Conservation (phyloP, 306 rosid species). For the Dryas drummondii region DNA sequence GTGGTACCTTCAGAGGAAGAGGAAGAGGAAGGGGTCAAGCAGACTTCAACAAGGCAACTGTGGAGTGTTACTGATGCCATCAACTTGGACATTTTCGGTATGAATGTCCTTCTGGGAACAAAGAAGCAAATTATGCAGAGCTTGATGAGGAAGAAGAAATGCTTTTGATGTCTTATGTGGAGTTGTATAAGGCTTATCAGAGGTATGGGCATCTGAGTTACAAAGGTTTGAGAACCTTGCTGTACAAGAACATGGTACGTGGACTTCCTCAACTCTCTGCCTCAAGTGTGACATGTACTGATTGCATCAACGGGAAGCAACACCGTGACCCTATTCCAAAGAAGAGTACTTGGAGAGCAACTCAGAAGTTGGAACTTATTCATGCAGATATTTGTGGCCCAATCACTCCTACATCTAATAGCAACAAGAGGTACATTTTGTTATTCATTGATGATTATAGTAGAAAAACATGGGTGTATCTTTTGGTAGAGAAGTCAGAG, state of each 20-base stretch:
- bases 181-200: neutral
- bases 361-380: too few species aligned
- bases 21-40: constrained; percentile 5
- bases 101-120: constrained; percentile 16
- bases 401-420: too few species aligned
- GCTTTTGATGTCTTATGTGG: constrained; percentile 20
- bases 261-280: constrained; percentile 2
- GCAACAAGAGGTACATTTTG: too few species aligned
- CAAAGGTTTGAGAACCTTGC: constrained; percentile 4
- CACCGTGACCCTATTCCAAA: constrained; percentile 6
- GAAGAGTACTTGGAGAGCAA: too few species aligned
- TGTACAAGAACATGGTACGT: constrained; percentile 4
- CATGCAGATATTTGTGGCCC: too few species aligned
- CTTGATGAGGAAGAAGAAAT: constrained; percentile 25
- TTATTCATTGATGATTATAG: too few species aligned
- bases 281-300: neutral
- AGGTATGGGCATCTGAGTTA: constrained; percentile 7
- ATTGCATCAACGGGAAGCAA: constrained; percentile 4
- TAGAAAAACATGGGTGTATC: too few species aligned
- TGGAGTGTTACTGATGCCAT: constrained; percentile 21
- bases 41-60: constrained; percentile 11
- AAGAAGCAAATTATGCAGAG: constrained; percentile 20
- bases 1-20: constrained; percentile 13
- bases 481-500: too few species aligned
- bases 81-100: constrained; percentile 20